Conservation (phyloP, 2,329 filamentous ascomycete species). For the Plenodomus tracheiphilus region DNA sequence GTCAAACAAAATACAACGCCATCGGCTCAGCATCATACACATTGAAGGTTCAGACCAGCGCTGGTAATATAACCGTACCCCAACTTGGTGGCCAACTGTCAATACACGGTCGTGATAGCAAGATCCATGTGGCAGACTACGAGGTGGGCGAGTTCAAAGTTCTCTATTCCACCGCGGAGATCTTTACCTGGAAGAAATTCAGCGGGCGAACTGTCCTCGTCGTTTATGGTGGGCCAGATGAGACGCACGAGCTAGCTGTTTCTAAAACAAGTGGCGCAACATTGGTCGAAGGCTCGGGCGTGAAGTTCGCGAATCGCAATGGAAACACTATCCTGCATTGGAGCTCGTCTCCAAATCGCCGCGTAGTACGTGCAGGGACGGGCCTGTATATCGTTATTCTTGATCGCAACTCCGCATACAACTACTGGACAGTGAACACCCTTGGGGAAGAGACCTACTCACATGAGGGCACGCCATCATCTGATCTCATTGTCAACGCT, state of each 20-base stretch:
- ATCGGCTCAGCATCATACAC: constrained; percentile 61
- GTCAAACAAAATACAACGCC: constrained; percentile 66
- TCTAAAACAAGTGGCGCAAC: constrained; percentile 29
- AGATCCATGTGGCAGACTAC: constrained; percentile 67
- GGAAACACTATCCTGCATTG: constrained; percentile 56
- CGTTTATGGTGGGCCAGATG: constrained; percentile 63
- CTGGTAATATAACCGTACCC: constrained; percentile 57
- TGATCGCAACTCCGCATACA: constrained; percentile 67
- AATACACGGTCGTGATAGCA: constrained; percentile 65
- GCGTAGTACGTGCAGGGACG: constrained; percentile 52
- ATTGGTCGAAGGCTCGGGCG: constrained; percentile 43
- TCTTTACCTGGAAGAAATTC: constrained; percentile 67
- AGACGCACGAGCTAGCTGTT: constrained; percentile 64
- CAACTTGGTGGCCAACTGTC: constrained; percentile 58
- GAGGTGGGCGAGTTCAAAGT: constrained; percentile 60
- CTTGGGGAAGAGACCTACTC: constrained; percentile 16
- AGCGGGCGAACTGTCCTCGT: constrained; percentile 60
- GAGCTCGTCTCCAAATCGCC: constrained; percentile 54
- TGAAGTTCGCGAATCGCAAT: constrained; percentile 41
- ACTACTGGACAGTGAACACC: constrained; percentile 63
- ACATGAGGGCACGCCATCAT: constrained; percentile 16
- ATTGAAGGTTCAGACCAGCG: constrained; percentile 61
- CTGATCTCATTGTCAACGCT: constrained; percentile 59
- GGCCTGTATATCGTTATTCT: constrained; percentile 58
- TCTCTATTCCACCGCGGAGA: constrained; percentile 68